A percentile compares a stretch with the other conserved stretches of the same genome.
Evolutionary conservation across 202 grass and related monocot genomes (phyloP).

Genomic region (Hordeum pubiflorum): DNA sequence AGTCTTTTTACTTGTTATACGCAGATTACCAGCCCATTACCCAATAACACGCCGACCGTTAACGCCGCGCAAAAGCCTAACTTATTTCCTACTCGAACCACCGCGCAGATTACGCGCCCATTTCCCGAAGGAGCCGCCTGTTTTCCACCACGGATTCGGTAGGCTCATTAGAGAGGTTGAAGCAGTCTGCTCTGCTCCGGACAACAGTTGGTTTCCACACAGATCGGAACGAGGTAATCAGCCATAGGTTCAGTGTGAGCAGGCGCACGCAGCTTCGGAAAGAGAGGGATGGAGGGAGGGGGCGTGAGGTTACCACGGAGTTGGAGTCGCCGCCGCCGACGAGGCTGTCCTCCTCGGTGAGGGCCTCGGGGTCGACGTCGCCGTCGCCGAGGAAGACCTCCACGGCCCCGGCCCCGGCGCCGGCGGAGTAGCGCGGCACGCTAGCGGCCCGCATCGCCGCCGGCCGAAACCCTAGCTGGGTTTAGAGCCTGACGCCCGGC

Average conservation of each 20-base stretch:
- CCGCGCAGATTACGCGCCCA: not conserved
- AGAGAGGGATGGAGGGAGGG: not conserved
- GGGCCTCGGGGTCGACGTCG: conserved; percentile 41
- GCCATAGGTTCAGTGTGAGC: not conserved
- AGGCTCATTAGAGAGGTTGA: not conserved
- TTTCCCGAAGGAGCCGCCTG: not conserved
- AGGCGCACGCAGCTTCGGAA: not conserved
- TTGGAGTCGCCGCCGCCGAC: conserved; percentile 51
- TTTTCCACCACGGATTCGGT: not conserved
- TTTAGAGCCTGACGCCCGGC: not conserved
- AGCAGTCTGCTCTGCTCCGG: not conserved
- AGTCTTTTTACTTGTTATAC: no score
- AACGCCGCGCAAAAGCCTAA: not conserved
- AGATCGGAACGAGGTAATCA: not conserved
- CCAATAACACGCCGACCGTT: not conserved
- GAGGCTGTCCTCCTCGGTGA: conserved; percentile 53
- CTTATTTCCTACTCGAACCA: not conserved
- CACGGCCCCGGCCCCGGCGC: not conserved
- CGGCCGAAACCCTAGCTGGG: conserved; percentile 3
- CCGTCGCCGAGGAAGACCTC: conserved; percentile 24
- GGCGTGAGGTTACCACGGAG: conserved; percentile 41
- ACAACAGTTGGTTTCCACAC: not conserved
- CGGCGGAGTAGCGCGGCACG: not conserved
- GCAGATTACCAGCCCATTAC: no score
- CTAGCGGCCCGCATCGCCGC: conserved; percentile 6